These are phyloP conservation scores for Crithidia bombi DNA, from an alignment of 208 protist species.

Conservation along the genomic window DNA sequence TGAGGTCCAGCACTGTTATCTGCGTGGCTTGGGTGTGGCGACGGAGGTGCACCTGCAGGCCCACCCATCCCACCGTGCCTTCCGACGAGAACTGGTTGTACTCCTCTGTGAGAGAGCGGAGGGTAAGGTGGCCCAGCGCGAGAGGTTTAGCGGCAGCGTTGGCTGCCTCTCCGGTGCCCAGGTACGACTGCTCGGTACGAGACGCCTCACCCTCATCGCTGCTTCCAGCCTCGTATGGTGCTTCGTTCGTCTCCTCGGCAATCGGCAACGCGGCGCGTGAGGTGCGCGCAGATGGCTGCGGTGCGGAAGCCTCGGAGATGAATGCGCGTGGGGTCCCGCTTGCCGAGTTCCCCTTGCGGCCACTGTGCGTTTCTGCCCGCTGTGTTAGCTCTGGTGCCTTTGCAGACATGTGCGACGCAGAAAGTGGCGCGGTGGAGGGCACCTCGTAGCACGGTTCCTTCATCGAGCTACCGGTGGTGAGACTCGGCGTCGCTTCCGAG, in stretches of 20 bases:
- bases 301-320: background rate
- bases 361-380: background rate
- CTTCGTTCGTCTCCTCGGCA: background rate
- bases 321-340: background rate
- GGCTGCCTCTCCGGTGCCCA: too few relatives aligned
- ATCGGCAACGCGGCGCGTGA: background rate
- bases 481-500: background rate
- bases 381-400: too few relatives aligned
- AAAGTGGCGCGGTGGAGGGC: background rate
- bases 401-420: background rate
- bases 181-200: background rate
- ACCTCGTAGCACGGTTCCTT: background rate
- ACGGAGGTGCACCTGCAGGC: slow-evolving; percentile 47
- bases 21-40: slow-evolving; percentile 41
- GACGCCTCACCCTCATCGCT: background rate
- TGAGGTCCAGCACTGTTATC: slow-evolving; percentile 61
- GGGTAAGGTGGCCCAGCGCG: slow-evolving; percentile 13
- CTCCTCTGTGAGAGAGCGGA: slow-evolving; percentile 33
- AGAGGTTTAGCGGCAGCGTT: background rate
- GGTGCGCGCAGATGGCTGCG: background rate
- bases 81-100: slow-evolving; percentile 25
- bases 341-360: background rate
- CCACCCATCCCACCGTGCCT: slow-evolving; percentile 41
- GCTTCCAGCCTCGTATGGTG: background rate
- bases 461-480: background rate